These are phyloP conservation scores for Chrysophaeum taylorii DNA, from an alignment of 352 stramenopile species.

Conservation along the genomic window DNA sequence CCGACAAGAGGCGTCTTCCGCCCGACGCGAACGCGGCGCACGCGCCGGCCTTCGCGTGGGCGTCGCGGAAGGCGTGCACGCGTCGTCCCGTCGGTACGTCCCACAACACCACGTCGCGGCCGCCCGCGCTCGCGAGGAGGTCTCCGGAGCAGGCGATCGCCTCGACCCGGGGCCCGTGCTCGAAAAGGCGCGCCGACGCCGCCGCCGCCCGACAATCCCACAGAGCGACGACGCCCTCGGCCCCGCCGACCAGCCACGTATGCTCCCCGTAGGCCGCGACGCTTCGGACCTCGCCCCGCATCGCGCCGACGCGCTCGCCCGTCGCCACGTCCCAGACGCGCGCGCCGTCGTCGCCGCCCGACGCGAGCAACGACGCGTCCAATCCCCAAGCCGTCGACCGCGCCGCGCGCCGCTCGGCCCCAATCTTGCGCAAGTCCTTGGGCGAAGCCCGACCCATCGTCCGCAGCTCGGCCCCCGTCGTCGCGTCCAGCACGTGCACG, in stretches of 20 bases:
- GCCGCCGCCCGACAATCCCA: slow-evolving; percentile 68
- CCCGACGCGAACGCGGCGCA: slow-evolving; percentile 63
- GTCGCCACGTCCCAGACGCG: slow-evolving; percentile 62
- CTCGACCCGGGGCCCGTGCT: slow-evolving; percentile 68
- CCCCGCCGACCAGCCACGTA: no score
- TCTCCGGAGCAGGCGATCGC: slow-evolving; percentile 44
- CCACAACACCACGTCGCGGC: slow-evolving; percentile 72
- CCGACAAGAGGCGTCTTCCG: slow-evolving; percentile 60
- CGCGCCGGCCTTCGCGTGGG: slow-evolving; percentile 75
- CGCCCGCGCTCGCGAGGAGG: slow-evolving; percentile 54
- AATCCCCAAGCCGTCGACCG: no score
- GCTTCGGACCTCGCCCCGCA: no score
- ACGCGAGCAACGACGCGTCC: no score
- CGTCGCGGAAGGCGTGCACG: slow-evolving; percentile 67
- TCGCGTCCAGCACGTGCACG: slow-evolving; percentile 69
- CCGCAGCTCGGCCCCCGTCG: slow-evolving; percentile 62
- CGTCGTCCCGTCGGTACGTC: slow-evolving; percentile 63
- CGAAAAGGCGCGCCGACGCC: slow-evolving; percentile 33
- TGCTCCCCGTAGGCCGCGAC: no score
- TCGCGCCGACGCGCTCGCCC: not conserved
- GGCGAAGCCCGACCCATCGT: no score
- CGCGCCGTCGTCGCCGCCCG: slow-evolving; percentile 67
- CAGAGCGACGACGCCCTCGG: slow-evolving; percentile 68
- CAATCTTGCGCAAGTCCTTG: no score
- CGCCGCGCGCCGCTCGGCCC: no score